These are phyloP conservation scores for Haplosporangium gracile DNA, from an alignment of 192 early-diverging fungal species.

Conservation along the genomic window DNA sequence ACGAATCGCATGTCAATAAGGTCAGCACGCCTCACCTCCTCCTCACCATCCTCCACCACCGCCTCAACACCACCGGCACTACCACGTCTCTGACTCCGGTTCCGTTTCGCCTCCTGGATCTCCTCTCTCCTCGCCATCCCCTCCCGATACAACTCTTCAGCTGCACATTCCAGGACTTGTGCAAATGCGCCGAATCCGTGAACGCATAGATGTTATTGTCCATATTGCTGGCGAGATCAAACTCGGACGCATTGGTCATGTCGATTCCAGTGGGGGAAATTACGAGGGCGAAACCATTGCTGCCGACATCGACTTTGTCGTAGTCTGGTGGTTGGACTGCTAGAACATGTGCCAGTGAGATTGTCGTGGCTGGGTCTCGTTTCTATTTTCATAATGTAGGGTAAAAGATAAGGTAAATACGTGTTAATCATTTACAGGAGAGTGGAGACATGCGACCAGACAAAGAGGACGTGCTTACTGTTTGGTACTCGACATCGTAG, in stretches of 20 bases:
- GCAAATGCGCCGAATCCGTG: conserved; percentile 35
- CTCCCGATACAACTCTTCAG: conserved; percentile 35
- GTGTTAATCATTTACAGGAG: too few relatives aligned
- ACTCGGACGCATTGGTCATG: conserved; percentile 18
- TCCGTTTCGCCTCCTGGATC: conserved; percentile 14
- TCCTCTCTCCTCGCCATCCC: conserved; percentile 24
- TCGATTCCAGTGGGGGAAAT: conserved; percentile 15
- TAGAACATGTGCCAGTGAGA: conserved; percentile 25
- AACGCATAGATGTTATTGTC: conserved; percentile 43
- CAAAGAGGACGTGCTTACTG: conserved; percentile 10
- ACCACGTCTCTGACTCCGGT: conserved; percentile 14
- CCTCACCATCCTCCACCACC: not conserved
- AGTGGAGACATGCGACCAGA: not conserved
- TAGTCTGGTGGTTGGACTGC: conserved; percentile 41
- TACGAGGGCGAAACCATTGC: conserved; percentile 27
- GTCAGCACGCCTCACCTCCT: not conserved
- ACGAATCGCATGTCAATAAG: conserved; percentile 44
- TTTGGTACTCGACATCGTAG: conserved; percentile 49
- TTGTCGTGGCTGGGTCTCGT: conserved; percentile 36
- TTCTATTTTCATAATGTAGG: not conserved
- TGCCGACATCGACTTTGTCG: conserved; percentile 41
- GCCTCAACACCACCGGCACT: not conserved
- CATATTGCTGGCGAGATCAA: conserved; percentile 32
- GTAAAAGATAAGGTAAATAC: not conserved
- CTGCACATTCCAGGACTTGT: conserved; percentile 24